phyloP scores from a whole-genome alignment of 352 stramenopile species.

The Globisporangium irregulare region DNA sequence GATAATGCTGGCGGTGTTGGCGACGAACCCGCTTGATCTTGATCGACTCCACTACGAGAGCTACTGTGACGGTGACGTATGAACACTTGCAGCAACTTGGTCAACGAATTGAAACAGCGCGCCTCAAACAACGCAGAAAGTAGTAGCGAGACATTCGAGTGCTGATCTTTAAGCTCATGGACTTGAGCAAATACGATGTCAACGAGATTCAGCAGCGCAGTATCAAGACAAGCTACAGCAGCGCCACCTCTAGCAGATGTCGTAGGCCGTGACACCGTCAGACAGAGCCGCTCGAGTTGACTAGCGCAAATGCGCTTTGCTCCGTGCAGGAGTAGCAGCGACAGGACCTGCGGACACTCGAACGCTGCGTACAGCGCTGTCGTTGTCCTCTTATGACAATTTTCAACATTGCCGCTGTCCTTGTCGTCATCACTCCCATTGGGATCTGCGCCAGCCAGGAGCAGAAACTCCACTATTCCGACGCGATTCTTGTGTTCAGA shows the following conservation, averaged over 20 bases:
- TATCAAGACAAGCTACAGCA: background rate
- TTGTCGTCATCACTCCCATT: constrained; percentile 15
- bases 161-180: background rate
- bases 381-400: background rate
- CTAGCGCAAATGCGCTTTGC: constrained; percentile 14
- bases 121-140: constrained; percentile 12
- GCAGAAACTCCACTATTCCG: constrained; percentile 29
- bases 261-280: background rate
- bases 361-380: constrained; percentile 17
- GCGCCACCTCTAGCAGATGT: background rate
- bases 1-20: too few relatives aligned
- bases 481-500: constrained; percentile 4
- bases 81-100: background rate
- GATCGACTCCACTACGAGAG: background rate
- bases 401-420: background rate
- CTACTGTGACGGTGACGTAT: background rate
- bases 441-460: constrained; percentile 22
- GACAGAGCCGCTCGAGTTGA: constrained; percentile 20
- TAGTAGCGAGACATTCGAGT: background rate
- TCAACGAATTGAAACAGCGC: constrained; percentile 10
- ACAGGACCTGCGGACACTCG: constrained; percentile 17
- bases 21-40: background rate
- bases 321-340: constrained; percentile 26
- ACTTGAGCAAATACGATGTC: background rate
- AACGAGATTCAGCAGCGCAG: background rate